Evolutionary conservation across 2,329 filamentous ascomycete genomes (phyloP), one percentile per base, ranked within the genome.

Genomic region (Neonectria sp.): DNA sequence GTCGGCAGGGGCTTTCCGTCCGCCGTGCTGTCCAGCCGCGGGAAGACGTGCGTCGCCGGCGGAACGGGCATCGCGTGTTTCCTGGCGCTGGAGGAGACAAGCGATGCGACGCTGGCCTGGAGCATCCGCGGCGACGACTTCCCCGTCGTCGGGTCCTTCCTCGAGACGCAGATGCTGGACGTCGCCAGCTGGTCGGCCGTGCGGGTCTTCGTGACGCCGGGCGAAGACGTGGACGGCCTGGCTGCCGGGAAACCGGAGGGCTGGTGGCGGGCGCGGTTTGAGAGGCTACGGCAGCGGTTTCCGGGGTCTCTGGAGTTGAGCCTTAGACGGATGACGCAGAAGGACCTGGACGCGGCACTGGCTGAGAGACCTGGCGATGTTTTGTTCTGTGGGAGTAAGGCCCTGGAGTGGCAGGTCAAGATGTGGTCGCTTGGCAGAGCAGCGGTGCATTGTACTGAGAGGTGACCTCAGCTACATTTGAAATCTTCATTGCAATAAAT

Each of bases 331-430:
- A 71, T 74, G 59, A 6, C 51, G 1, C 24, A 31, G 15, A 63
- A 61, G 2, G 61, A 70, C 17, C 1, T 73, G 9, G 17, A 35
- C 8, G n/a, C 7, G 3, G 24, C 25, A 0, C 12, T 52, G 6
- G 9, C 9, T 33, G n/a, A 40, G 2, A 31, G 9, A 13, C 15
- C 24, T 5, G 49, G 7, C 1, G 24, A 49, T 4, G 33, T 72
- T 3, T 31, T 72, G 3, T 74, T 74, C n/a, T 75, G 72, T 37
- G 72, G 72, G 7, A 75, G 71, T 63, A 75, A 74, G 45, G 67
- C 72, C 4, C 46, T 75, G 4, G 68, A 75, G 59, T 75, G 73
- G 73, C 73, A 75, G 57, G 37, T 75, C 1, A 70, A 70, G 49
- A 73, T 73, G 71, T 75, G 73, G 73, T 56, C 55, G 4, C 55